These are phyloP conservation scores for Pseudozyma tsukubaensis DNA, from an alignment of 1,284 basidiomycete genomes.

Conservation along the genomic window DNA sequence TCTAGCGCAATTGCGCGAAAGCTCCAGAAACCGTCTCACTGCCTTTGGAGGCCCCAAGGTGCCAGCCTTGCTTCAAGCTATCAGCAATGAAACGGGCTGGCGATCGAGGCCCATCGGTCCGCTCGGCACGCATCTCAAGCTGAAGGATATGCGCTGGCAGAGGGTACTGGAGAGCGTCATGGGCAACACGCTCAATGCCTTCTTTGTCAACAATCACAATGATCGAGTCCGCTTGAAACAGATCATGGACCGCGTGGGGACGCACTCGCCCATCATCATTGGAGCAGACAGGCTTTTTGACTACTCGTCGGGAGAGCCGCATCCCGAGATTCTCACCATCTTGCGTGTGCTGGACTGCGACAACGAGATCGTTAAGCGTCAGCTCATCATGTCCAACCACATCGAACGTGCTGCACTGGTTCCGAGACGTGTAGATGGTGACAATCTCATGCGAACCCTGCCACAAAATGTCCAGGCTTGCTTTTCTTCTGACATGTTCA, in stretches of 20 bases:
- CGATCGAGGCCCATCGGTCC: slow-evolving; percentile 71
- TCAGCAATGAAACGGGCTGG: slow-evolving; percentile 74
- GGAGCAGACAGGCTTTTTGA: slow-evolving; percentile 72
- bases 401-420: slow-evolving; percentile 83
- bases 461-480: slow-evolving; percentile 63
- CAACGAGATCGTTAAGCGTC: slow-evolving; percentile 80
- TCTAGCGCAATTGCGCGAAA: slow-evolving; percentile 22
- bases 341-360: slow-evolving; percentile 86
- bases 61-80: slow-evolving; percentile 49
- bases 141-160: slow-evolving; percentile 80
- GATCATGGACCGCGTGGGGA: slow-evolving; percentile 35
- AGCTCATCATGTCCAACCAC: slow-evolving; percentile 79
- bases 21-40: slow-evolving; percentile 46
- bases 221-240: slow-evolving; percentile 75
- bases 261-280: slow-evolving; percentile 52
- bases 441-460: slow-evolving; percentile 63
- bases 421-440: slow-evolving; percentile 54
- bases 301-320: slow-evolving; percentile 73
- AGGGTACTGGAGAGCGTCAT: slow-evolving; percentile 78
- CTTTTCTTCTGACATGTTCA: slow-evolving; percentile 64
- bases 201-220: slow-evolving; percentile 79
- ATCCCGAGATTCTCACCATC: slow-evolving; percentile 76
- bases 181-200: slow-evolving; percentile 76
- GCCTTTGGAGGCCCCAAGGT: slow-evolving; percentile 61
- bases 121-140: slow-evolving; percentile 86